Base-by-base conservation (phyloP, 306 rosid genomes). In the Cicer yamashitae region DNA sequence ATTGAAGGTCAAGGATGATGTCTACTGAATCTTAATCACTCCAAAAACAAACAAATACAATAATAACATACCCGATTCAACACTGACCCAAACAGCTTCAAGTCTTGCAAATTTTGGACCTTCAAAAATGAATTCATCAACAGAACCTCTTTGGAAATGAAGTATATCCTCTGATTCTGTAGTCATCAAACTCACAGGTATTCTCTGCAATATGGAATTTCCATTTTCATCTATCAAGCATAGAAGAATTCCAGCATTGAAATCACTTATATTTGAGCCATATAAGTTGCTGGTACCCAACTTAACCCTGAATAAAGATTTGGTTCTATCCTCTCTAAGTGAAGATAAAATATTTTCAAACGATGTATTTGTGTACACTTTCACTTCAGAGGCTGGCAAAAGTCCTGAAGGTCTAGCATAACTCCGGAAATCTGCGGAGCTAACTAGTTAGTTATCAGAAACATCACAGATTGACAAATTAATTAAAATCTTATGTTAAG, bases 181-280 rank as follows among this genome's bases (percentile, higher is more conserved):
- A n/a, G 58, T 67, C 73, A 80, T 77, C 84, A 70, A 84, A 87
- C 83, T 85, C 6, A 83, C 77, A 11, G 96, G 86, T 76, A 90
- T 87, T 71, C 99, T 89, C 81, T 85, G 90, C 80, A 91, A 82
- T 87, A 90, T 83, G 61, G 96, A 90, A 64, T 86, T 78, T 15
- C 97, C 93, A 54, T 84, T 76, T 86, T 86, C 82, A 20, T 89
- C 94, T 70, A 89, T 89, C 84, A 94, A 53, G 76, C 99, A 92
- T 8, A 94, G 58, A 78, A 90, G 93, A 80, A 94, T 73, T 79
- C 97, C 96, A 52, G 93, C 88, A 85, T 76, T 89, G 69, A 67
- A 30, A 84, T 89, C 78, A 50, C 82, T 90, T 54, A 94, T 77
- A 82, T 84, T 57, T 38, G 96, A 94, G 47, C 88, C 94, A 80